Percentiles rank a stretch among this genome's conserved stretches.
phyloP scores from a whole-genome alignment of 2,329 filamentous ascomycete genomes.

The Aspergillus udagawae region DNA sequence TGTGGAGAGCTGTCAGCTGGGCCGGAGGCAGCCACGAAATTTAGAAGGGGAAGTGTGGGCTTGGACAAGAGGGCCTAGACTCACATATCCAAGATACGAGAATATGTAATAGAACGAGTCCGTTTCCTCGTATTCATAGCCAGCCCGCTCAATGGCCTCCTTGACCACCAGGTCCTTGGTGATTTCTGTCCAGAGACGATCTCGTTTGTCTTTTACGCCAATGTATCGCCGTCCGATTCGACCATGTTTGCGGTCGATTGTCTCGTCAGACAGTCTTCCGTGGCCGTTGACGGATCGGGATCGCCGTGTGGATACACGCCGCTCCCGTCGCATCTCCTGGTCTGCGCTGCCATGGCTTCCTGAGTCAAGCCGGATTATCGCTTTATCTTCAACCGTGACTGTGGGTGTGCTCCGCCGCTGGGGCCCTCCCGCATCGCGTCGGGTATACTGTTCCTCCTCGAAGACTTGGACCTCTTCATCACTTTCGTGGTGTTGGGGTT shows the following conservation, averaged over 20 bases:
- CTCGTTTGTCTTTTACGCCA: constrained; percentile 35
- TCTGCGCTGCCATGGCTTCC: constrained; percentile 70
- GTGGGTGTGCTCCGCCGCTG: constrained; percentile 58
- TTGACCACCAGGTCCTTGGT: constrained; percentile 85
- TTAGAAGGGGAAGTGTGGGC: background rate
- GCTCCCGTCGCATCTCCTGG: constrained; percentile 69
- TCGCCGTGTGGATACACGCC: constrained; percentile 70
- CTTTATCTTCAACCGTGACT: constrained; percentile 69
- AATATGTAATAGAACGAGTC: constrained; percentile 89
- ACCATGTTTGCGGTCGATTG: constrained; percentile 45
- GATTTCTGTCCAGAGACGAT: constrained; percentile 92
- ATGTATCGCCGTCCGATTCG: constrained; percentile 44
- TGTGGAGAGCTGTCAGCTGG: background rate
- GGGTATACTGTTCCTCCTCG: constrained; percentile 59
- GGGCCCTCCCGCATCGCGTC: constrained; percentile 64
- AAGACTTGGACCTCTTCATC: constrained; percentile 46
- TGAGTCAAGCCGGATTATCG: constrained; percentile 77
- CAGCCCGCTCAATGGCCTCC: constrained; percentile 78
- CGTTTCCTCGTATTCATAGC: constrained; percentile 88
- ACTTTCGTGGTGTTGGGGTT: constrained; percentile 3
- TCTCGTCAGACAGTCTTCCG: constrained; percentile 52
- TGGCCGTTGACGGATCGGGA: constrained; percentile 70
- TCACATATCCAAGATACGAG: constrained; percentile 81
- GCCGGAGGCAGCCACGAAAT: background rate
- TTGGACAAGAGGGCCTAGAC: constrained; percentile 35